These are phyloP conservation scores for Aspergillus terreus DNA, from an alignment of 2,329 filamentous ascomycete species.

Conservation along the genomic window DNA sequence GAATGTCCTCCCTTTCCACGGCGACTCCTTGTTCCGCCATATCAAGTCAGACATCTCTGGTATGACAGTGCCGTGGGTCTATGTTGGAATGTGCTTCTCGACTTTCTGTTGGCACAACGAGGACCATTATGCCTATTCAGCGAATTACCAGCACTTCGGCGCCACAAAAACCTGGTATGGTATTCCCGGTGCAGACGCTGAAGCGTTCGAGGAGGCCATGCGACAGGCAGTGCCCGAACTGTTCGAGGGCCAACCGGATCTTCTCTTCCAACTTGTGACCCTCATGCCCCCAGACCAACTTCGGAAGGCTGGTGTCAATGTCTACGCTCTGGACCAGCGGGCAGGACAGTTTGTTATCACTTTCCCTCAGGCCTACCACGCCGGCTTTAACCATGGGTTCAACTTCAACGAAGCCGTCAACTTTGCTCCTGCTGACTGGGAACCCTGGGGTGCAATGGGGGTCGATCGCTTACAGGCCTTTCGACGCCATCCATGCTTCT, in stretches of 20 bases:
- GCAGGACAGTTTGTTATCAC: constrained; percentile 96
- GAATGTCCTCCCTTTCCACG: constrained; percentile 84
- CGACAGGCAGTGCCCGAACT: constrained; percentile 89
- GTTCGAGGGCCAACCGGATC: constrained; percentile 93
- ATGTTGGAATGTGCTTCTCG: constrained; percentile 99
- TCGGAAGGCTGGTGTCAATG: constrained; percentile 85
- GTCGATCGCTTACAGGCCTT: constrained; percentile 85
- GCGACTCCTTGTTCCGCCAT: constrained; percentile 89
- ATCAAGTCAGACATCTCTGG: constrained; percentile 98
- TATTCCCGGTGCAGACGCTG: constrained; percentile 87
- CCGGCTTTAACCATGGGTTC: constrained; percentile 97
- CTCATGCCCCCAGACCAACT: constrained; percentile 89
- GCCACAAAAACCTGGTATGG: constrained; percentile 99
- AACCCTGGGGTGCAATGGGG: constrained; percentile 81
- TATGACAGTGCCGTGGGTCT: constrained; percentile 99
- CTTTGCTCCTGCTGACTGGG: constrained; percentile 93
- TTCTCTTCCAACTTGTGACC: constrained; percentile 96
- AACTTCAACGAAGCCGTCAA: constrained; percentile 99
- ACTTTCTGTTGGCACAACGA: constrained; percentile 99
- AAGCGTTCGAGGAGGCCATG: constrained; percentile 96
- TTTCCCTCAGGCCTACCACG: constrained; percentile 94
- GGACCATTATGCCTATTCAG: constrained; percentile 95
- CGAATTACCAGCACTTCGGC: constrained; percentile 97
- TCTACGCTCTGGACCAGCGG: constrained; percentile 92
- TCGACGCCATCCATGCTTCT: constrained; percentile 90